Conservation (phyloP, 371 early-diverging fungal species). For the Dichotomocladium elegans region DNA sequence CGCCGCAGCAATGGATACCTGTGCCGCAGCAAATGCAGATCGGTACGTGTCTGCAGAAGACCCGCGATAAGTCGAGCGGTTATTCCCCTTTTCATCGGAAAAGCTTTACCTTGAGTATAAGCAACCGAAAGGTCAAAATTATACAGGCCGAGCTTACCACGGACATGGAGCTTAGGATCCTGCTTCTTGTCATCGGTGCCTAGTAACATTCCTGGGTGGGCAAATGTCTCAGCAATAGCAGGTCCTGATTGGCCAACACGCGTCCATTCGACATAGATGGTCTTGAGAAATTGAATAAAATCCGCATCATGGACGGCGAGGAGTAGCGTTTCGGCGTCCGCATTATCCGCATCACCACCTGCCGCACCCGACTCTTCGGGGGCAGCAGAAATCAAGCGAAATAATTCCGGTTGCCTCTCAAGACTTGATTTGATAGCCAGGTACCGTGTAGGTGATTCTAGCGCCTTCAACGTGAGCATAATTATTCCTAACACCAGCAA, state of each 20-base stretch:
- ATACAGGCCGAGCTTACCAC: slow-evolving; percentile 37
- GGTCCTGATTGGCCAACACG: slow-evolving; percentile 51
- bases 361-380: slow-evolving; percentile 56
- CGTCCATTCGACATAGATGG: slow-evolving; percentile 59
- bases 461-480: neutral
- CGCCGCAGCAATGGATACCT: slow-evolving; percentile 31
- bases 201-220: slow-evolving; percentile 28
- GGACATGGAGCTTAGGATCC: slow-evolving; percentile 10
- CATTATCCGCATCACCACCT: too few relatives aligned
- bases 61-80: neutral
- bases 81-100: neutral
- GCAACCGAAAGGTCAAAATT: slow-evolving; percentile 57
- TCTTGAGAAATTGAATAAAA: slow-evolving; percentile 54
- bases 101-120: slow-evolving; percentile 46
- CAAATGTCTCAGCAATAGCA: slow-evolving; percentile 57
- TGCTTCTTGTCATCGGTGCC: slow-evolving; percentile 27
- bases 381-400: slow-evolving; percentile 19
- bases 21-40: slow-evolving; percentile 58
- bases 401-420: slow-evolving; percentile 17
- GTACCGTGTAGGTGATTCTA: slow-evolving; percentile 42
- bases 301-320: slow-evolving; percentile 53
- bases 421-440: slow-evolving; percentile 25
- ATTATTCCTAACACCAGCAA: neutral
- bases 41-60: slow-evolving; percentile 57
- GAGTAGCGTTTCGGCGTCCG: slow-evolving; percentile 54